phyloP scores from a whole-genome alignment of 2,329 filamentous ascomycete species.

The Colletotrichum cereale region DNA sequence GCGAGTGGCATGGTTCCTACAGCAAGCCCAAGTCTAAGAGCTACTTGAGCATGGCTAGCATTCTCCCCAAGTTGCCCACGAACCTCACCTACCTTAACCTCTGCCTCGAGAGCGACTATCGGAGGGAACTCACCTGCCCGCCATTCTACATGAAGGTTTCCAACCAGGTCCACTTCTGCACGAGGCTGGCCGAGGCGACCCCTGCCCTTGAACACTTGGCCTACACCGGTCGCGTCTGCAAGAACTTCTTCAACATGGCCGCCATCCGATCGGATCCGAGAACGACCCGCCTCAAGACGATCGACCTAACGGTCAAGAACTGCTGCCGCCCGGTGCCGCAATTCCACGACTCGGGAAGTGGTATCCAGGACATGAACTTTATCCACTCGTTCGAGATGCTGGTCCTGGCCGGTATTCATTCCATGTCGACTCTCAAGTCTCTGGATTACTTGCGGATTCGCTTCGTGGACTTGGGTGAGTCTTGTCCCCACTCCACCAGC shows the following conservation, averaged over 20 bases:
- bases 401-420: constrained; percentile 72
- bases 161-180: constrained; percentile 73
- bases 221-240: constrained; percentile 80
- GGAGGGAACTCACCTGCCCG: constrained; percentile 71
- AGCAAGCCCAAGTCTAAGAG: constrained; percentile 81
- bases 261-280: constrained; percentile 62
- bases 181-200: constrained; percentile 67
- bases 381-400: constrained; percentile 78
- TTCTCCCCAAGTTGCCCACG: constrained; percentile 68
- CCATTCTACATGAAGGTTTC: constrained; percentile 72
- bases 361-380: constrained; percentile 79
- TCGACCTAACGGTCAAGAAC: constrained; percentile 81
- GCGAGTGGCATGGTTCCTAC: constrained; percentile 72
- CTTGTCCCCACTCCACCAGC: neutral
- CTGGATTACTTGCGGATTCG: constrained; percentile 77
- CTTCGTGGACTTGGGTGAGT: constrained; percentile 77
- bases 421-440: constrained; percentile 69
- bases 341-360: constrained; percentile 74
- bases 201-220: constrained; percentile 75
- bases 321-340: constrained; percentile 71
- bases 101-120: constrained; percentile 79
- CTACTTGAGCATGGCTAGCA: constrained; percentile 76
- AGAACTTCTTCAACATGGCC: constrained; percentile 73
- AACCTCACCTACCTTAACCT: constrained; percentile 74
- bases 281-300: constrained; percentile 68